Conservation (phyloP, 169 alveolate genomes). For the Cryptosporidium parvum region DNA sequence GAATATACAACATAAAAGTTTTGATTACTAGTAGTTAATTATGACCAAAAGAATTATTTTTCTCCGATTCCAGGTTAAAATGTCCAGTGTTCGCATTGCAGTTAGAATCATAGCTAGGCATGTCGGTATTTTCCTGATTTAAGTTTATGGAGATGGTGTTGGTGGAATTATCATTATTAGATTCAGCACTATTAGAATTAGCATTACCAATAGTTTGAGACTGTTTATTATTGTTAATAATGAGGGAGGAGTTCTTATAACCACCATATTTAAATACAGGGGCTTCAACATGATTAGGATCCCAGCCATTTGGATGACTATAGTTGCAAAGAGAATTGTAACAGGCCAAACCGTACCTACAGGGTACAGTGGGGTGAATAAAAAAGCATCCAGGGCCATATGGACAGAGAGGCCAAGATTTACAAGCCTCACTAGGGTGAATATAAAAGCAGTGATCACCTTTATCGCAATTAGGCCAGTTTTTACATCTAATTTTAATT, state of each 20-base stretch:
- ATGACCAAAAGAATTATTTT: neutral
- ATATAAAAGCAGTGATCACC: constrained; percentile 73
- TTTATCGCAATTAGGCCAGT: constrained; percentile 71
- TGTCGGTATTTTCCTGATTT: neutral
- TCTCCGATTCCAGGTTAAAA: neutral
- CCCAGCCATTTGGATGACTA: constrained; percentile 71
- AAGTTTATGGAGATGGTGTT: neutral
- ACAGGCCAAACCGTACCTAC: constrained; percentile 66
- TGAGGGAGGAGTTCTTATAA: constrained; percentile 57
- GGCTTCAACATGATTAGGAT: constrained; percentile 64
- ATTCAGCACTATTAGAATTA: constrained; percentile 22
- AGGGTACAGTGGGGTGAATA: constrained; percentile 73
- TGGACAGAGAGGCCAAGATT: constrained; percentile 70
- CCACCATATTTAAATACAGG: constrained; percentile 74
- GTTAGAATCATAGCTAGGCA: neutral
- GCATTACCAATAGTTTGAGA: constrained; percentile 27
- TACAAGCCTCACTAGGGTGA: constrained; percentile 74
- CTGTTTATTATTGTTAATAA: constrained; percentile 30
- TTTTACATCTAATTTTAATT: constrained; percentile 63
- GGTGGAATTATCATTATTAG: neutral
- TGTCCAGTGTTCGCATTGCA: neutral
- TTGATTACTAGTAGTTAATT: constrained; percentile 8
- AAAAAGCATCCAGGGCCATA: constrained; percentile 74
- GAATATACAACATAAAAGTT: neutral
- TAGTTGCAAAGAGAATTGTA: constrained; percentile 61